Conservation (phyloP, 257 asterid genomes). For the Euphrasia confusa region DNA sequence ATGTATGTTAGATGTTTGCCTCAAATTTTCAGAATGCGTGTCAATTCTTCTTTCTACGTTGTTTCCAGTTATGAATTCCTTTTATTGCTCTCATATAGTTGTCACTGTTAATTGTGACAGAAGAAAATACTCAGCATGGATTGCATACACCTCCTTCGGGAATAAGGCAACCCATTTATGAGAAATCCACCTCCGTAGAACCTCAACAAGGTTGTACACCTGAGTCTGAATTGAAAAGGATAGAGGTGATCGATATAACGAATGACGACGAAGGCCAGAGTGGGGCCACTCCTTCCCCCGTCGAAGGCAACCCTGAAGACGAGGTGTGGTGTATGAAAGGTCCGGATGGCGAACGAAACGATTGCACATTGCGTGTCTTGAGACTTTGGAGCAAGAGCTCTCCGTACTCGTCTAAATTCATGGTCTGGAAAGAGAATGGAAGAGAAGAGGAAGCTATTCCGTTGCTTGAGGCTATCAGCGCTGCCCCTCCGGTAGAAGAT, state of each 20-base stretch:
- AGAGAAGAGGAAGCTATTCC: constrained; percentile 22
- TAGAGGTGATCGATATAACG: constrained; percentile 21
- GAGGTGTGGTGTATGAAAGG: constrained; percentile 28
- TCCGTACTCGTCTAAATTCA: constrained; percentile 28
- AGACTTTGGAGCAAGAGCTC: constrained; percentile 24
- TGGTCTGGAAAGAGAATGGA: constrained; percentile 42
- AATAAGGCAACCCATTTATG: background rate
- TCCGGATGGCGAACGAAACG: constrained; percentile 25
- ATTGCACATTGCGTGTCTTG: constrained; percentile 29
- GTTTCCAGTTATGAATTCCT: background rate
- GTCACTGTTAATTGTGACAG: background rate
- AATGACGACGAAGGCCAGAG: constrained; percentile 21
- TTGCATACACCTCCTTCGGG: background rate
- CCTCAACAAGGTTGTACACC: background rate
- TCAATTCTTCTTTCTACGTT: no score
- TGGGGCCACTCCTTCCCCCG: background rate
- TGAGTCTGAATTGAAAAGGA: background rate
- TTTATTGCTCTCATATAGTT: background rate
- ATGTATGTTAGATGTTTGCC: no score
- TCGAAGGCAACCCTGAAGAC: constrained; percentile 23
- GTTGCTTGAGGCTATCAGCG: background rate
- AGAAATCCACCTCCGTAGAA: background rate
- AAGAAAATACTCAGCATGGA: background rate
- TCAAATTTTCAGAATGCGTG: no score
- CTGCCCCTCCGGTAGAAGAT: background rate